Percentiles rank a stretch among this genome's conserved stretches.
These are phyloP conservation scores for Barnettozyma botsteinii DNA, from an alignment of 805 yeast species.

Conservation along the genomic window DNA sequence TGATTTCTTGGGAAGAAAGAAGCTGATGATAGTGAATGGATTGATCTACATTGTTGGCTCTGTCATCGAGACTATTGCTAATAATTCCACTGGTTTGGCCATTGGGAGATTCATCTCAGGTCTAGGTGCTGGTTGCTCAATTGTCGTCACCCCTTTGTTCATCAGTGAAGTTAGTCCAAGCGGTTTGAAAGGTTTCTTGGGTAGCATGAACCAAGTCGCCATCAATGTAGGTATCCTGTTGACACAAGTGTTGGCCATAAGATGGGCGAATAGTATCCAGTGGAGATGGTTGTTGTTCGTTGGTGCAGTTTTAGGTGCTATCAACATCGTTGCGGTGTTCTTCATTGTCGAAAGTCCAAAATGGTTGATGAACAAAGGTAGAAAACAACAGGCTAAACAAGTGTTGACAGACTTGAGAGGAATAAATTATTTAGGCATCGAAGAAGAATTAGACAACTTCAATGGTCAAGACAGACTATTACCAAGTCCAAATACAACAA, in stretches of 20 bases:
- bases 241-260: slow-evolving; percentile 70
- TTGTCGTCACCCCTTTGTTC: slow-evolving; percentile 80
- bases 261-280: slow-evolving; percentile 53
- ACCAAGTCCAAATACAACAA: neutral
- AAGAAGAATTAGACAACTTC: slow-evolving; percentile 11
- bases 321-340: slow-evolving; percentile 39
- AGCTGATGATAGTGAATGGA: slow-evolving; percentile 46
- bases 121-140: slow-evolving; percentile 78
- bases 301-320: slow-evolving; percentile 50
- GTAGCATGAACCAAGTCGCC: slow-evolving; percentile 84
- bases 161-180: slow-evolving; percentile 77
- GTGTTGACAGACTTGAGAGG: slow-evolving; percentile 33
- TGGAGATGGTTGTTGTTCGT: slow-evolving; percentile 73
- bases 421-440: slow-evolving; percentile 17
- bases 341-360: slow-evolving; percentile 72
- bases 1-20: slow-evolving; percentile 58
- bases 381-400: slow-evolving; percentile 35
- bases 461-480: slow-evolving; percentile 6
- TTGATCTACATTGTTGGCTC: slow-evolving; percentile 57
- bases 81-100: slow-evolving; percentile 37
- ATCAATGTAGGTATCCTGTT: slow-evolving; percentile 79
- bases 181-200: slow-evolving; percentile 65
- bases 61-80: slow-evolving; percentile 46
- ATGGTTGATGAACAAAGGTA: slow-evolving; percentile 60
- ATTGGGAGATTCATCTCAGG: slow-evolving; percentile 79